Evolutionary conservation across 2,329 filamentous ascomycete species (phyloP), one percentile per base, ranked within the genome.

Genomic region (Fusarium xyrophilum): DNA sequence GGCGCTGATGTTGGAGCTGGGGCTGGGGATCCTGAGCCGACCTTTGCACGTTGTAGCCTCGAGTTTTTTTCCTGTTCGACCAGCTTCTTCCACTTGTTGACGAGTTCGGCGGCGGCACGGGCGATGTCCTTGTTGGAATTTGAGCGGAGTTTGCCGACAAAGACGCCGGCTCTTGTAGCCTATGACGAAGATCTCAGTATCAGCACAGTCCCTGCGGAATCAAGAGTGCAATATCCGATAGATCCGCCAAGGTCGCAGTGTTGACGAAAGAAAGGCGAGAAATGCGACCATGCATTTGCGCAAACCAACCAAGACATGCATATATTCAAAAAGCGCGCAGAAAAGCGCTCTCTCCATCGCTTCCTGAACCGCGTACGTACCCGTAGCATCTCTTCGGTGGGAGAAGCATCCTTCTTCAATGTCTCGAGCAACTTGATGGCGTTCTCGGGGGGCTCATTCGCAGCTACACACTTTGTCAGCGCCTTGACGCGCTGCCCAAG

Each of bases 121-220:
- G 90, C 89, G 72, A 98, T 91, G 43, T 94, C 89, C 78, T 92
- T 93, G 83, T 96, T 91, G 60, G 89, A 79, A 78, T 96, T 93
- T 64, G 91, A 81, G 56, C 89, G 85, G 52, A 90, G 87, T 78
- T 93, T 95, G 78, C 94, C 95, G 67, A 98, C 92, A 52, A 91
- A 89, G 70, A 97, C 90, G 73, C 96, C 96, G 53, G 97, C 95
- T 73, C 91, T 92, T n/a, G 95, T 98, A 42, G 91, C 85, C 89
- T 91, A 64, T 56, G 36, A 19, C 53, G 46, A 38, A 35, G 63
- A 52, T 56, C 63, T 44, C 40, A 30, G 27, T 28, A 43, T 72
- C 60, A 73, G 68, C 47, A 52, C 13, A 44, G 36, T 48, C 38
- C 62, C 48, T 19, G 12, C 42, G 28, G 17, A 52, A 33, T 44